phyloP scores from a whole-genome alignment of 345 rosid species.

The Stellera chamaejasme region DNA sequence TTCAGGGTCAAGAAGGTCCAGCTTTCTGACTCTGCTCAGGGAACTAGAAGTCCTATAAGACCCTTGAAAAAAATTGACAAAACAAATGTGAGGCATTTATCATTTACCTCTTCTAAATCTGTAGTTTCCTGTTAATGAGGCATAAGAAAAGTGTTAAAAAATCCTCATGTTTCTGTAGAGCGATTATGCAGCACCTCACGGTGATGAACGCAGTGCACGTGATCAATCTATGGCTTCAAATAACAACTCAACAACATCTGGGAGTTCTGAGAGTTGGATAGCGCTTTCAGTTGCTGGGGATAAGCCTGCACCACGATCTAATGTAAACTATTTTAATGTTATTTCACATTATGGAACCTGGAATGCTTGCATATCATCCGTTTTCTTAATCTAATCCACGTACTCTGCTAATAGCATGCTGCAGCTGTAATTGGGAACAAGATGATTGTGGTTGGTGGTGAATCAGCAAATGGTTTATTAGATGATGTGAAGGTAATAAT shows the following conservation, averaged over 20 bases:
- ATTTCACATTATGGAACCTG: no score
- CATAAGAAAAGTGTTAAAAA: slow-evolving; percentile 7
- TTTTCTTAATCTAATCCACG: slow-evolving; percentile 2
- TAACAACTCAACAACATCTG: slow-evolving; percentile 23
- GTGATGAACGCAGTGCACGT: slow-evolving; percentile 45
- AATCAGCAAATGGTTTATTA: slow-evolving; percentile 68
- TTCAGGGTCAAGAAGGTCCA: slow-evolving; percentile 93
- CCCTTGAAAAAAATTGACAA: slow-evolving; percentile 44
- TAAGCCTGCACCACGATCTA: slow-evolving; percentile 73
- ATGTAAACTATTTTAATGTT: slow-evolving; percentile 28
- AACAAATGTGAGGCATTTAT: slow-evolving; percentile 34
- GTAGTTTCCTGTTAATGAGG: background rate
- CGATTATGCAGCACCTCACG: slow-evolving; percentile 35
- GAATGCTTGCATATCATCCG: no score
- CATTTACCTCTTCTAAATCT: slow-evolving; percentile 10
- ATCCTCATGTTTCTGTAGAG: slow-evolving; percentile 26
- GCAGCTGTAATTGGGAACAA: slow-evolving; percentile 85
- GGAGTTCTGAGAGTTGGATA: slow-evolving; percentile 82
- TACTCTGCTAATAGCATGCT: slow-evolving; percentile 56
- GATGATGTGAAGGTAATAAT: slow-evolving; percentile 89
- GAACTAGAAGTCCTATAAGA: slow-evolving; percentile 69
- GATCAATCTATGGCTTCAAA: slow-evolving; percentile 40
- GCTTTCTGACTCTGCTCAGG: slow-evolving; percentile 73
- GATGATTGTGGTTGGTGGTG: slow-evolving; percentile 97
- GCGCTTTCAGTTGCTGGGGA: slow-evolving; percentile 66